Base-by-base conservation (phyloP, 2,329 filamentous ascomycete genomes). In the Zarea fungicola region DNA sequence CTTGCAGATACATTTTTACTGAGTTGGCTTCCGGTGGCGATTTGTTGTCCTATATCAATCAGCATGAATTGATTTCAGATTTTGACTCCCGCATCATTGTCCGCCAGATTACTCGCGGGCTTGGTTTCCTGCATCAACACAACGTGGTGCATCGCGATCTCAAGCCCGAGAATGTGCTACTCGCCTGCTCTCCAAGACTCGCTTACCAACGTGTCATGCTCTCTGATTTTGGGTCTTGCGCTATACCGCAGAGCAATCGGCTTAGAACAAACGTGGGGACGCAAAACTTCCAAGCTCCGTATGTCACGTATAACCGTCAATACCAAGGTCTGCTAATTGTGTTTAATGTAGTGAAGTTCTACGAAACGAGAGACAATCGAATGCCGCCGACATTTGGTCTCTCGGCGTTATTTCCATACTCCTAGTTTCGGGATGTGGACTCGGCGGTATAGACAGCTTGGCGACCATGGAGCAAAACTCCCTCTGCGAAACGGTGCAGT, bases 1-100 rank as follows among this genome's bases (percentile, higher is more conserved):
- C 4, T 34, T 6, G 5, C 11, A 78, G 75, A 28, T 80, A 77
- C 51, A 73, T 75, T 0, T 80, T 83, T 50, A 77, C 73, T 1
- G 77, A 82, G 43, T 65, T 83, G 29, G 79, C 79, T 0, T 68
- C 73, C 5, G 73, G 80, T 1, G 77, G 77, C 0, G 77, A 80
- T 53, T 60, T 80, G 3, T 74, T 72, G 60, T 78, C 76, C 0
- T 71, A 77, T 16, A 58, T 75, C 9, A 54, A 64, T 37, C 65
- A 66, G 19, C 64, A 67, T 32, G 60, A 60, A 4, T 37, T 32
- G 1, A 58, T 75, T 22, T 55, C 58, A 1, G 74, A 77, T 50
- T 58, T 69, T 16, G 68, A 74, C n/a, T 61, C 67, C 9, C 56
- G 69, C 60, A 58, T 72, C 54, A 70, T 80, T 19, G 57, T 77